Evolutionary conservation across 2,329 filamentous ascomycete genomes (phyloP).

Genomic region (Coniella vitis): DNA sequence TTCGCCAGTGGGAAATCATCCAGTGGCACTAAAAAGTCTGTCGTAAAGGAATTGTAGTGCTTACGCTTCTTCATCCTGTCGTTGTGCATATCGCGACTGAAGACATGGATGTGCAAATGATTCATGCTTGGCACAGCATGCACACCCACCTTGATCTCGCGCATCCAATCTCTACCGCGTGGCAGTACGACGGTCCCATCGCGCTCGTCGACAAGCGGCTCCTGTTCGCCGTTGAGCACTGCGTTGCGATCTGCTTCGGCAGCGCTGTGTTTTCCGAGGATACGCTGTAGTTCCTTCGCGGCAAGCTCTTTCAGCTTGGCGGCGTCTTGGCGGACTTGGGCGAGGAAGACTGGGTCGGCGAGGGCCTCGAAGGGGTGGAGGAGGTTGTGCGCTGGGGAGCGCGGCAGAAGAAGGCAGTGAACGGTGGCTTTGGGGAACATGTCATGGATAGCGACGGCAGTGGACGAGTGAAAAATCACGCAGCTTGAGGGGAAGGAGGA

Average conservation of each 20-base stretch:
- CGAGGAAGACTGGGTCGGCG: constrained; percentile 62
- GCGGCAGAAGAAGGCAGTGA: constrained; percentile 83
- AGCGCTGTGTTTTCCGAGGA: constrained; percentile 55
- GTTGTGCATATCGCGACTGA: constrained; percentile 73
- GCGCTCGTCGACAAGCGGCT: constrained; percentile 60
- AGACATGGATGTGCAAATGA: constrained; percentile 83
- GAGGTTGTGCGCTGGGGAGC: constrained; percentile 51
- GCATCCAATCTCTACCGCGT: constrained; percentile 67
- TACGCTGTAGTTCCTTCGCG: constrained; percentile 66
- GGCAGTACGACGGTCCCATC: constrained; percentile 51
- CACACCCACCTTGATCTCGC: constrained; percentile 69
- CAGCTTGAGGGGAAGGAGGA: constrained; percentile 48
- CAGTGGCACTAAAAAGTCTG: constrained; percentile 72
- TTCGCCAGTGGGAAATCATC: constrained; percentile 69
- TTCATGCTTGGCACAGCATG: constrained; percentile 89
- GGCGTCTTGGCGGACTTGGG: constrained; percentile 53
- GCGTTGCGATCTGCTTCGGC: constrained; percentile 59
- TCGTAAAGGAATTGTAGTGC: constrained; percentile 90
- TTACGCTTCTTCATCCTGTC: constrained; percentile 68
- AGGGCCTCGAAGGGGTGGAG: constrained; percentile 75
- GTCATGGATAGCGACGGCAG: constrained; percentile 74
- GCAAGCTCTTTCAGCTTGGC: constrained; percentile 56
- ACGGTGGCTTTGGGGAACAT: constrained; percentile 78
- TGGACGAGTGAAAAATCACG: constrained; percentile 59
- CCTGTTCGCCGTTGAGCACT: constrained; percentile 54